Base-by-base conservation (phyloP, 2,329 filamentous ascomycete genomes). In the Ophiostoma perfectum region DNA sequence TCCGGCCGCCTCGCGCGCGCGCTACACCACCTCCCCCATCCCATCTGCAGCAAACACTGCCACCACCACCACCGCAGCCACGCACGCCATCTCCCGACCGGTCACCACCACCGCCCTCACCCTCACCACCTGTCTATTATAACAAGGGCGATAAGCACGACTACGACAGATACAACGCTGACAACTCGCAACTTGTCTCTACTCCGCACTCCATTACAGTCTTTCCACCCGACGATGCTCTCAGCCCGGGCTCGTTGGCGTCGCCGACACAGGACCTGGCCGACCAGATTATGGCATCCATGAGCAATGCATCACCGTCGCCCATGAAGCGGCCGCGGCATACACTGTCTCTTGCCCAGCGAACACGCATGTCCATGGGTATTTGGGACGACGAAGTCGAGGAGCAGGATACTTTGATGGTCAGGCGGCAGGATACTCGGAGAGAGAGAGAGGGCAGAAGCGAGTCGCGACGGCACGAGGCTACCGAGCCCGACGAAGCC, bases 301-400 rank as follows among this genome's bases (percentile, higher is more conserved):
- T 88, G 75, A 78, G 81, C 38, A 80, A 81, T 63, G 79, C 81
- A 0, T 87, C 86, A 1, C 85, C 86, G 0, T 88, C 86, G 0
- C 86, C 86, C 0, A 75, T 79, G 60, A 88, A 86, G 72, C 83
- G 80, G 69, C 78, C 80, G 0, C 81, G 85, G 0, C 85, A 86
- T 66, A 83, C 82, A 0, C 78, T 89, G 8, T 88, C 89, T 0
- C 83, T 95, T 0, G 84, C 89, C 4, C 92, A 96, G 75, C 89
- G 93, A 64, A 96, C 93, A 0, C 87, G 90, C 18, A 83, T 92
- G 67, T 93, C 91, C 18, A 94, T 97, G 88, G 86, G 80, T 85
- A 64, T 83, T 86, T 1, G 77, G 76, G 74, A 75, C 44, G 70
- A 73, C 7, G 75, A 75, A 41, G 72, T 70, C 63, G 70, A 60